Conservation (phyloP, 2,329 filamentous ascomycete species). For the Neospermospora avenae region DNA sequence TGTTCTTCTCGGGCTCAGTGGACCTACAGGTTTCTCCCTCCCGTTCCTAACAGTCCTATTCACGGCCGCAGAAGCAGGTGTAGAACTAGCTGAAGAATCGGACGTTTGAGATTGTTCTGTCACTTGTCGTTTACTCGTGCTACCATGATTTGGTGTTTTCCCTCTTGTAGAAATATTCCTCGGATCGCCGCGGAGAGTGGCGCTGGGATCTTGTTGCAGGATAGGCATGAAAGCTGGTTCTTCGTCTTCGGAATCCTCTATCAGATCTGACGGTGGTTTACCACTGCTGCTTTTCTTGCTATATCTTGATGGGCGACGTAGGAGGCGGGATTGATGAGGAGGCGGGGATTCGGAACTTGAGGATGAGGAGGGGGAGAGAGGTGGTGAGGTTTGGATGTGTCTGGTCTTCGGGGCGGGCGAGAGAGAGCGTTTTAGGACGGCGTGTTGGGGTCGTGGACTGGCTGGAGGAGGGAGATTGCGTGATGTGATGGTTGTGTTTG, state of each 20-base stretch:
- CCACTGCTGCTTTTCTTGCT: conserved; percentile 26
- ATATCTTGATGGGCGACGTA: conserved; percentile 29
- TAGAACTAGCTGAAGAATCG: conserved; percentile 59
- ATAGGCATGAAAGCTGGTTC: conserved; percentile 35
- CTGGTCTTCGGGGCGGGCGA: conserved; percentile 27
- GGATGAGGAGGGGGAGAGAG: conserved; percentile 22
- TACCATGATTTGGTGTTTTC: conserved; percentile 12
- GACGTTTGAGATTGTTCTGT: conserved; percentile 45
- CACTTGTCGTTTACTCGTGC: conserved; percentile 16
- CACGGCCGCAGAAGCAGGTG: conserved; percentile 14
- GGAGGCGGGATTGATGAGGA: conserved; percentile 31
- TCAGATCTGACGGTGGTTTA: conserved; percentile 16
- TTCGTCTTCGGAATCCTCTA: conserved; percentile 34
- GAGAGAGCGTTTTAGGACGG: conserved; percentile 26
- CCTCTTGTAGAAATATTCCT: conserved; percentile 16
- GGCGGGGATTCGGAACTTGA: conserved; percentile 30
- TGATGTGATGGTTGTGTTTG: conserved; percentile 31
- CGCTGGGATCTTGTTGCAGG: conserved; percentile 30
- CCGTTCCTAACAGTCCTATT: conserved; percentile 17
- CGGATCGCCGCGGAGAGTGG: conserved; percentile 31
- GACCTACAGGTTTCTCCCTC: conserved; percentile 35
- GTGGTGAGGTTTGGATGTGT: conserved; percentile 17
- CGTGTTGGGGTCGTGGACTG: conserved; percentile 30
- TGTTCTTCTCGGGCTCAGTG: conserved; percentile 56
- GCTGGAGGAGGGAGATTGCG: conserved; percentile 26